Evolutionary conservation across 2,329 filamentous ascomycete species (phyloP), one percentile per base, ranked within the genome.

Genomic region (Lecanicillium sp.): DNA sequence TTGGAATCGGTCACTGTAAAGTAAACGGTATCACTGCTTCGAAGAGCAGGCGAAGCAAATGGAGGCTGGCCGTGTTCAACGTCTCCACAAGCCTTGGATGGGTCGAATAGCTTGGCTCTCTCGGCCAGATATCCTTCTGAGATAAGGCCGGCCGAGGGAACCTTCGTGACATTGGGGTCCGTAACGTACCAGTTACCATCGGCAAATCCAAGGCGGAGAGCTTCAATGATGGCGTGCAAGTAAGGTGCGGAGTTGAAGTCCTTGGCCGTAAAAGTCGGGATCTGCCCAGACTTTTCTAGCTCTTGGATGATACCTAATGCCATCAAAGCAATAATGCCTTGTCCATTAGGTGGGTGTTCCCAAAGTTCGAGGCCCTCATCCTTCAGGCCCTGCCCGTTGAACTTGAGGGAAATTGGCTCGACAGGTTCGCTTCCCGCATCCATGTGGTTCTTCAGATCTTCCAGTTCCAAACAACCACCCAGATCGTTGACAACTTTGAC

Each of bases 321-420:
- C 82, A 97, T 95, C 22, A 97, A 68, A 0, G 92, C 92, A 3
- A 97, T 86, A 47, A 97, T 89, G 2, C 92, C 92, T 62, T 97
- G 92, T 0, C 92, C 89, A 52, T 97, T 97, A 8, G 92, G 92
- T 27, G 90, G 89, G 56, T 97, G 90, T 56, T 98, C 92, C 90
- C 90, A 97, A 1, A 98, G 68, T 54, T 94, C 81, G 30, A 96
- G 73, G 9, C 79, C 60, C 8, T 60, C 46, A 5, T 47, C 45
- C 3, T 45, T 45, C 1, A 66, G 58, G 3, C 65, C 66, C 51
- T 87, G 83, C 8, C 84, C 82, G 1, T 68, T 72, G 60, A 89
- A 90, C 44, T 81, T 79, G 36, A 96, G 70, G 0, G 84, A 89
- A 48, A 97, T 92, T 13, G 92, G 79, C 18, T 90, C 80, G 0